Evolutionary conservation across 768 basidiomycete genomes (phyloP).

Genomic region (Rhodotorula paludigena): DNA sequence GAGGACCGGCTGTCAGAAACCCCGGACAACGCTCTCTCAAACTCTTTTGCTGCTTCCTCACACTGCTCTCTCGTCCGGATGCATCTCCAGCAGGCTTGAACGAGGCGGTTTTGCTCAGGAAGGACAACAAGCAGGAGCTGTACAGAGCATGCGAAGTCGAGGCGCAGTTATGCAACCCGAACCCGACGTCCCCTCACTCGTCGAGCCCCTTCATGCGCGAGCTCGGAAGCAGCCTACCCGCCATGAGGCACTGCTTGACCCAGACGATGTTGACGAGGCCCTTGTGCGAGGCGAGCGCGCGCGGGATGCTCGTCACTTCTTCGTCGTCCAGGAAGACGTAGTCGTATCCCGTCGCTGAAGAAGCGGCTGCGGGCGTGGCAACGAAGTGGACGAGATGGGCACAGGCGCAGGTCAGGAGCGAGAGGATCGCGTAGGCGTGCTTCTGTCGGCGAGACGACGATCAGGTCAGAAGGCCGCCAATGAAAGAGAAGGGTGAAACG

Average conservation of each 20-base stretch:
- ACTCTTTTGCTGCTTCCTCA: background rate
- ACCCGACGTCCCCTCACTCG: background rate
- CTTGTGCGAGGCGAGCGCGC: background rate
- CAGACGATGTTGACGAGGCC: constrained; percentile 50
- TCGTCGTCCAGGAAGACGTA: constrained; percentile 61
- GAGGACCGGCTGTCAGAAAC: constrained; percentile 7
- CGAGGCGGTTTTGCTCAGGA: background rate
- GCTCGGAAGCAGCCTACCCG: constrained; percentile 47
- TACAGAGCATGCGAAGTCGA: too few species aligned
- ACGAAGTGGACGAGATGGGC: constrained; percentile 66
- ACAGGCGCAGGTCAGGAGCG: constrained; percentile 73
- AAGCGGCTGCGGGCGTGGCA: constrained; percentile 52
- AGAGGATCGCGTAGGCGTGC: constrained; percentile 42
- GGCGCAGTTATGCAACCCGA: too few species aligned
- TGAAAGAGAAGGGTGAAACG: constrained; percentile 29
- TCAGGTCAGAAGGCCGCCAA: background rate
- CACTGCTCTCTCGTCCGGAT: too few species aligned
- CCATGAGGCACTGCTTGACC: constrained; percentile 73
- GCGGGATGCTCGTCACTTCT: constrained; percentile 1
- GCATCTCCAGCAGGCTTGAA: too few species aligned
- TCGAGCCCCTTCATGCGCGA: constrained; percentile 8
- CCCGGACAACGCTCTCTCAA: too few species aligned
- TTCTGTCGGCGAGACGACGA: background rate
- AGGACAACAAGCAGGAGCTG: background rate
- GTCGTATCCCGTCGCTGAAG: constrained; percentile 49